Evolutionary conservation across 1,139 yeast species (phyloP).

Genomic region (Pichia sp.): DNA sequence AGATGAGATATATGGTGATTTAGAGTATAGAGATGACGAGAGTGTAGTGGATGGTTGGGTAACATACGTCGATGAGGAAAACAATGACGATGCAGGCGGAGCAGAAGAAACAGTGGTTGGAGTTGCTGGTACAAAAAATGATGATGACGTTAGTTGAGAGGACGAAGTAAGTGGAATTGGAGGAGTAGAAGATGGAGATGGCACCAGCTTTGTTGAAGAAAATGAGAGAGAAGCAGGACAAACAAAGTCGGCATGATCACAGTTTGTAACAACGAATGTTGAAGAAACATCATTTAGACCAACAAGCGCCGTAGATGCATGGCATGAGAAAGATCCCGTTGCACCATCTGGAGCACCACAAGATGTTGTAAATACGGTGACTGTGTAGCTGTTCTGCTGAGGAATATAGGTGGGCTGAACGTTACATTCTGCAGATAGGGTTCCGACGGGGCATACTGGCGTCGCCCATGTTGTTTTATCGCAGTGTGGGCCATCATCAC

Average conservation of each 20-base stretch:
- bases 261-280: slow-evolving; percentile 18
- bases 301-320: slow-evolving; percentile 13
- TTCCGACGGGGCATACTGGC: slow-evolving; percentile 15
- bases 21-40: background rate
- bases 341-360: slow-evolving; percentile 18
- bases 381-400: slow-evolving; percentile 8
- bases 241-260: slow-evolving; percentile 18
- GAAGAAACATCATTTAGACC: slow-evolving; percentile 13
- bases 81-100: too few species aligned
- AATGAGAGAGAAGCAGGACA: slow-evolving; percentile 8
- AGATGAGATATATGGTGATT: background rate
- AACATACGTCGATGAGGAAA: too few species aligned
- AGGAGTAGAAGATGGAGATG: slow-evolving; percentile 1
- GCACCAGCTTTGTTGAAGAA: background rate
- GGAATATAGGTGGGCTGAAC: slow-evolving; percentile 13
- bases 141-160: background rate
- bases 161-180: background rate
- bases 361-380: slow-evolving; percentile 18
- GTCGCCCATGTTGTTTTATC: slow-evolving; percentile 15
- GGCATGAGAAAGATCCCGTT: slow-evolving; percentile 20
- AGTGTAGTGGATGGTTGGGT: background rate
- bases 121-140: slow-evolving; percentile 3
- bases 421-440: slow-evolving; percentile 15
- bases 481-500: slow-evolving; percentile 20
- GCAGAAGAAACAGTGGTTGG: background rate